A percentile compares a stretch with the other conserved stretches of the same genome.
phyloP scores from a whole-genome alignment of 2,329 filamentous ascomycete species.

The Esteya vermicola region DNA sequence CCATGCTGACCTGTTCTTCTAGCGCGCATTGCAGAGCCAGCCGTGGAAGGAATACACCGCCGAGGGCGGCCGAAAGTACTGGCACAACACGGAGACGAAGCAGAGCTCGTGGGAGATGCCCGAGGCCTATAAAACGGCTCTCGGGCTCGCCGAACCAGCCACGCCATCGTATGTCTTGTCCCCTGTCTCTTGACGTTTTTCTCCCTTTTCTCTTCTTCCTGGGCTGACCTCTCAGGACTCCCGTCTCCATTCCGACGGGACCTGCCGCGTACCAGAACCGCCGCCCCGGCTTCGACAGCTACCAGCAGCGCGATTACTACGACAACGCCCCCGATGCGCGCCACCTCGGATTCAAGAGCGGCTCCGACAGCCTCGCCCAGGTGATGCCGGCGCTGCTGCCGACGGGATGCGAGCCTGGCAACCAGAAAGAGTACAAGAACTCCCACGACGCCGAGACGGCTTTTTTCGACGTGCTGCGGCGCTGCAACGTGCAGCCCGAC shows the following conservation, averaged over 20 bases:
- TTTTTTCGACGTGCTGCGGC: slow-evolving; percentile 79
- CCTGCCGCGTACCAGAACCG: slow-evolving; percentile 13
- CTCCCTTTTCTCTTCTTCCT: no score
- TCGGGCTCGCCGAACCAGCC: slow-evolving; percentile 40
- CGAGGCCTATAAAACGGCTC: slow-evolving; percentile 61
- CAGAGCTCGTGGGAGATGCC: slow-evolving; percentile 94
- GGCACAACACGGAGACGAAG: slow-evolving; percentile 85
- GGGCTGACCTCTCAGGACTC: slow-evolving; percentile 11
- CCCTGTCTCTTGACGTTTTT: background rate
- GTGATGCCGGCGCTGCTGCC: slow-evolving; percentile 46
- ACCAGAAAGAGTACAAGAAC: slow-evolving; percentile 56
- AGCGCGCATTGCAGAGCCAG: slow-evolving; percentile 69
- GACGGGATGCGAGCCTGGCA: slow-evolving; percentile 52
- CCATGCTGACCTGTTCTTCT: slow-evolving; percentile 2
- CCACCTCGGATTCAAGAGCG: slow-evolving; percentile 28
- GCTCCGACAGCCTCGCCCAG: slow-evolving; percentile 16
- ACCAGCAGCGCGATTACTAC: slow-evolving; percentile 12
- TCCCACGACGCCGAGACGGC: slow-evolving; percentile 84
- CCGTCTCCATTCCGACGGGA: slow-evolving; percentile 20
- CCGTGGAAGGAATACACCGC: slow-evolving; percentile 90
- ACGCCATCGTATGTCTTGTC: slow-evolving; percentile 25
- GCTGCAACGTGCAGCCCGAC: slow-evolving; percentile 74
- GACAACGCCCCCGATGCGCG: slow-evolving; percentile 35
- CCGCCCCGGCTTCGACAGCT: slow-evolving; percentile 12
- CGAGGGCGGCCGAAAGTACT: slow-evolving; percentile 81